These are phyloP conservation scores for Neopestalotiopsis sp. DNA, from an alignment of 2,329 filamentous ascomycete genomes.

Conservation along the genomic window DNA sequence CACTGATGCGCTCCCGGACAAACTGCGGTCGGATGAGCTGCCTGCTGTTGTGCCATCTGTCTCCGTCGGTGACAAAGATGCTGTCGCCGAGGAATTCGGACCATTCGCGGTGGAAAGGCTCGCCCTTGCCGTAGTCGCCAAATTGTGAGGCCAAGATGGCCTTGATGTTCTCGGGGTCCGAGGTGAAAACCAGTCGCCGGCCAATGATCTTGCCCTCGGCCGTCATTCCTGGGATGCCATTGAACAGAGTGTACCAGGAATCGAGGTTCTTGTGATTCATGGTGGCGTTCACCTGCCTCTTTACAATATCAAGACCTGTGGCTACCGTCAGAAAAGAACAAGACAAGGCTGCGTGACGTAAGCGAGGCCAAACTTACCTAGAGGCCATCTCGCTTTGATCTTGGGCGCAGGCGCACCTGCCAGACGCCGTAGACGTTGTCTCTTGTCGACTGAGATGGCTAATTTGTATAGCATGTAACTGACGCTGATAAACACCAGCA, in stretches of 20 bases:
- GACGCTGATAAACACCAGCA: constrained; percentile 43
- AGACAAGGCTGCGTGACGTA: constrained; percentile 8
- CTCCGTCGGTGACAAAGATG: constrained; percentile 82
- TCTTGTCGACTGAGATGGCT: constrained; percentile 44
- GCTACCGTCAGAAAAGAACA: constrained; percentile 21
- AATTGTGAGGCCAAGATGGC: constrained; percentile 90
- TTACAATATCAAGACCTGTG: constrained; percentile 70
- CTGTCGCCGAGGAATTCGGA: constrained; percentile 75
- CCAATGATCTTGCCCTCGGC: constrained; percentile 62
- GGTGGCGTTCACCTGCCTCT: constrained; percentile 57
- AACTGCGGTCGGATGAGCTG: constrained; percentile 87
- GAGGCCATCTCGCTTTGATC: constrained; percentile 47
- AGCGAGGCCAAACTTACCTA: constrained; percentile 48
- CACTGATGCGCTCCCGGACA: constrained; percentile 81
- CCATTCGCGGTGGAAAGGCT: constrained; percentile 77
- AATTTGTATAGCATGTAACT: constrained; percentile 45
- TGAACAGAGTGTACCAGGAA: constrained; percentile 64
- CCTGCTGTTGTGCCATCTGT: constrained; percentile 80
- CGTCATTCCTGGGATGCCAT: constrained; percentile 55
- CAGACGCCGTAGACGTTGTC: constrained; percentile 50
- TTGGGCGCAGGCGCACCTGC: constrained; percentile 47
- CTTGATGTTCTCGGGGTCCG: constrained; percentile 89
- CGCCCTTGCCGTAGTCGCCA: constrained; percentile 81
- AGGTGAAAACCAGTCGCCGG: constrained; percentile 73
- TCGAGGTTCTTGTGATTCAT: constrained; percentile 62